Conservation (phyloP, 306 rosid species). For the Carpinus viminea region DNA sequence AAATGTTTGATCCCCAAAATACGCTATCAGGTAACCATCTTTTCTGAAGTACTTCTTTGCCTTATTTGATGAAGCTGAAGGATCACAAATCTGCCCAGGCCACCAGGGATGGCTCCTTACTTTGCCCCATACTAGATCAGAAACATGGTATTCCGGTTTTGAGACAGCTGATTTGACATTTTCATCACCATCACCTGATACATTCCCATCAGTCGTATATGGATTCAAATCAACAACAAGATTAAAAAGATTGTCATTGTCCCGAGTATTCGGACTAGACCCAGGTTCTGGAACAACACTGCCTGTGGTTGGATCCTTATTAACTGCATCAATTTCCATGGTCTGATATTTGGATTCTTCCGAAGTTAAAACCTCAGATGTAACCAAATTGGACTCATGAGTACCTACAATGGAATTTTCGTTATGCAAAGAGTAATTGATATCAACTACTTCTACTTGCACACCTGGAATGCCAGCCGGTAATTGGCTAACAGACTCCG, state of each 20-base stretch:
- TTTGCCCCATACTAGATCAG: conserved; percentile 89
- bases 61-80: conserved; percentile 58
- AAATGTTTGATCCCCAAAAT: conserved; percentile 77
- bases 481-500: conserved; percentile 23
- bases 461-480: conserved; percentile 11
- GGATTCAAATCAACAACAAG: conserved; percentile 57
- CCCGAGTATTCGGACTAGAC: conserved; percentile 17
- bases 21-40: conserved; percentile 55
- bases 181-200: conserved; percentile 17
- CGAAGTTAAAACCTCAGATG: conserved; percentile 15
- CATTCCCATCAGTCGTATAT: conserved; percentile 24
- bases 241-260: conserved; percentile 31
- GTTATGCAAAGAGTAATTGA: conserved; percentile 17
- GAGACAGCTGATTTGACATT: conserved; percentile 28
- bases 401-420: conserved; percentile 11
- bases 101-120: conserved; percentile 95
- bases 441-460: conserved; percentile 16
- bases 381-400: background rate
- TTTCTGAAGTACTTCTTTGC: conserved; percentile 63
- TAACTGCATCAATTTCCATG: conserved; percentile 24
- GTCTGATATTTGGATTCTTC: conserved; percentile 28
- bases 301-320: conserved; percentile 23
- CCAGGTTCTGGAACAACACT: conserved; percentile 11
- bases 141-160: conserved; percentile 32
- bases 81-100: conserved; percentile 92